Evolutionary conservation across 2,329 filamentous ascomycete genomes (phyloP).

Genomic region (Whalleya microplaca): DNA sequence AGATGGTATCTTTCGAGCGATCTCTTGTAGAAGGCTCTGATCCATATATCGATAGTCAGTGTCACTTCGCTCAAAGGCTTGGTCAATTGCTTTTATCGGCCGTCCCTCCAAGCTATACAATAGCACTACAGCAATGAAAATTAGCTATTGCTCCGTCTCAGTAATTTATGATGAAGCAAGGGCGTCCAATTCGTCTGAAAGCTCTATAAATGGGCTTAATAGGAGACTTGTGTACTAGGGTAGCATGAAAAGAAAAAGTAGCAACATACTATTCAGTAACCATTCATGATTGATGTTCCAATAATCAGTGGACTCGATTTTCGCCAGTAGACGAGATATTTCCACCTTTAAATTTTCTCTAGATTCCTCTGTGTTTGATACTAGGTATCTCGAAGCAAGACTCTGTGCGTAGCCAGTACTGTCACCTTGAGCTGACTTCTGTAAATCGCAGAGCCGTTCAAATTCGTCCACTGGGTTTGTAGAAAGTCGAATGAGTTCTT

Average conservation of each 20-base stretch:
- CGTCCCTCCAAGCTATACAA: slow-evolving; percentile 18
- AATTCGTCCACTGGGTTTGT: slow-evolving; percentile 14
- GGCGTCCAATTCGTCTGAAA: no score
- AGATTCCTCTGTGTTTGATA: slow-evolving; percentile 11
- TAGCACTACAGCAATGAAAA: not conserved
- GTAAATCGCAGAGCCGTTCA: slow-evolving; percentile 19
- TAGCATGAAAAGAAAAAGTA: not conserved
- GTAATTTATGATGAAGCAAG: not conserved
- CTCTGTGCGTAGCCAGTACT: slow-evolving; percentile 19
- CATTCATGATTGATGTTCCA: slow-evolving; percentile 12
- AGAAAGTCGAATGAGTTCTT: slow-evolving; percentile 23
- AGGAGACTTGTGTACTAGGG: no score
- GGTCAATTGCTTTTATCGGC: slow-evolving; percentile 9
- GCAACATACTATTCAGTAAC: slow-evolving; percentile 8
- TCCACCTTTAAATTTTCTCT: slow-evolving; percentile 12
- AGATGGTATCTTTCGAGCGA: not conserved
- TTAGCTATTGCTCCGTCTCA: not conserved
- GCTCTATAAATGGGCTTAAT: no score
- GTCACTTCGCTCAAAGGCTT: slow-evolving; percentile 16
- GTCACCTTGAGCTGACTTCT: slow-evolving; percentile 26
- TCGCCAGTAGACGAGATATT: slow-evolving; percentile 18
- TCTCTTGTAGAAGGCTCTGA: slow-evolving; percentile 10
- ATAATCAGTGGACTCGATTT: slow-evolving; percentile 14
- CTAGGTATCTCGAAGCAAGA: slow-evolving; percentile 24
- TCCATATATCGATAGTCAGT: slow-evolving; percentile 14